Conservation (phyloP, 139 green algal genomes). For the Chlorella vulgaris region DNA sequence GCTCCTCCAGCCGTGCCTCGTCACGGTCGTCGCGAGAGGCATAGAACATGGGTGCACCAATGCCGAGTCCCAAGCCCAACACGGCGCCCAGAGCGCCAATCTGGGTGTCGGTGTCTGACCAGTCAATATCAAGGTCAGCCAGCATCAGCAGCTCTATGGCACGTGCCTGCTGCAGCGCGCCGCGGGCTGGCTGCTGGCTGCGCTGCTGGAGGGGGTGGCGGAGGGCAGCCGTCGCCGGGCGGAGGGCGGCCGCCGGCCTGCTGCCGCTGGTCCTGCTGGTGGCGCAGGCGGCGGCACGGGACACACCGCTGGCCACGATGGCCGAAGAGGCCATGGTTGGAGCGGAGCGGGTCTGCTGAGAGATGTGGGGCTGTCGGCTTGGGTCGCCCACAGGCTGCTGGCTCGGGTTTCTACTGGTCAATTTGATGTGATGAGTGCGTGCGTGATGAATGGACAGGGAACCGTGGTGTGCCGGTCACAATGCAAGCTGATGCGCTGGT, state of each 20-base stretch:
- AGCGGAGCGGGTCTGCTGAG: not conserved
- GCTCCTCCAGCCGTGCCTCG: conserved; percentile 80
- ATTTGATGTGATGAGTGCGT: too few species aligned
- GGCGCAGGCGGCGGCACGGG: not conserved
- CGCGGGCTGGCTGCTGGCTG: not conserved
- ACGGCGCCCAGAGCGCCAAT: conserved; percentile 59
- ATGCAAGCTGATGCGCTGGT: too few species aligned
- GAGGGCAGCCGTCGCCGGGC: not conserved
- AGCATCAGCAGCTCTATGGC: conserved; percentile 17
- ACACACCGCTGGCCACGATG: not conserved
- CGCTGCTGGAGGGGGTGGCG: not conserved
- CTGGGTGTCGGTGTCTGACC: conserved; percentile 71
- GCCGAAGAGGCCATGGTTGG: not conserved
- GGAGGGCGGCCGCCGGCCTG: not conserved
- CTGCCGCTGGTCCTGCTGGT: conserved; percentile 3
- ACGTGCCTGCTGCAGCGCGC: not conserved
- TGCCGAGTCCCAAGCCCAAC: conserved; percentile 62
- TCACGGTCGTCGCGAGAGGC: conserved; percentile 75
- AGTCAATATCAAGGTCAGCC: conserved; percentile 77
- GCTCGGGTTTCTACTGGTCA: too few species aligned
- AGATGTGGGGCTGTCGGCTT: too few species aligned
- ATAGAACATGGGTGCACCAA: conserved; percentile 81
- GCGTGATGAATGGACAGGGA: not conserved
- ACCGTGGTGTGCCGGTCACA: too few species aligned
- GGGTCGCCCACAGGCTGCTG: too few species aligned